Percentiles rank a stretch among this genome's conserved stretches.
Conservation (phyloP, 2,329 filamentous ascomycete genomes). For the Colletotrichum agaves region DNA sequence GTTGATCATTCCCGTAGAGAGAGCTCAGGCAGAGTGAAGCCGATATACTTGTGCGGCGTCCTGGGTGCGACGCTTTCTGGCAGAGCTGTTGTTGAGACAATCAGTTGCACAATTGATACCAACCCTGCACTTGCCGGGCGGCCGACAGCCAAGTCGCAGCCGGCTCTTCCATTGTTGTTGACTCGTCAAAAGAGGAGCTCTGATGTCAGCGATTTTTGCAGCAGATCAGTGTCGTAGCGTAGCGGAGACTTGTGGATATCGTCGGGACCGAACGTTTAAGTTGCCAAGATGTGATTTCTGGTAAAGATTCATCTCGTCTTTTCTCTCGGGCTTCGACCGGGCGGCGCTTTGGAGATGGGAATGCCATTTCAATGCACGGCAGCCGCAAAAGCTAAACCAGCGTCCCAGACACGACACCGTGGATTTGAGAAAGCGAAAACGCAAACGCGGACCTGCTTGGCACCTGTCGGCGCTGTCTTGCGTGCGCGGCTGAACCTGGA, state of each 20-base stretch:
- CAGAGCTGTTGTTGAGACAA: neutral
- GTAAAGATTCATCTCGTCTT: conserved; percentile 36
- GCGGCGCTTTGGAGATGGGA: conserved; percentile 24
- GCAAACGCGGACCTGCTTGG: neutral
- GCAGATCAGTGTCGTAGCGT: conserved; percentile 1
- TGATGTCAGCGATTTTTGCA: too few species aligned
- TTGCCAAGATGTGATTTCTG: conserved; percentile 29
- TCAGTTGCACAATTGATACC: conserved; percentile 15
- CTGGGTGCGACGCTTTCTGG: neutral
- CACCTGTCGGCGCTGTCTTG: neutral
- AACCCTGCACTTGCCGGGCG: conserved; percentile 1
- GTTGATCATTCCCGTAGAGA: conserved; percentile 13
- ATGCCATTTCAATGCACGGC: conserved; percentile 19
- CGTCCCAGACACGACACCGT: conserved; percentile 1
- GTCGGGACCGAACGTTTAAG: conserved; percentile 31
- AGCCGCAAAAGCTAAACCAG: conserved; percentile 2
- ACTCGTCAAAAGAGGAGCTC: neutral
- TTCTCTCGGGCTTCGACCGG: conserved; percentile 17
- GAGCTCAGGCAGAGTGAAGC: neutral
- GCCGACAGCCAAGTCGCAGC: conserved; percentile 5
- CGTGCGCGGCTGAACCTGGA: too few species aligned
- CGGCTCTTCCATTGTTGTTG: too few species aligned
- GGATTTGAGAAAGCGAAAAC: neutral
- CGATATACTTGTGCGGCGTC: conserved; percentile 6
- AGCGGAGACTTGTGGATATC: conserved; percentile 24